These are phyloP conservation scores for Psilocybe azurescens DNA, from an alignment of 768 basidiomycete genomes.

Conservation along the genomic window DNA sequence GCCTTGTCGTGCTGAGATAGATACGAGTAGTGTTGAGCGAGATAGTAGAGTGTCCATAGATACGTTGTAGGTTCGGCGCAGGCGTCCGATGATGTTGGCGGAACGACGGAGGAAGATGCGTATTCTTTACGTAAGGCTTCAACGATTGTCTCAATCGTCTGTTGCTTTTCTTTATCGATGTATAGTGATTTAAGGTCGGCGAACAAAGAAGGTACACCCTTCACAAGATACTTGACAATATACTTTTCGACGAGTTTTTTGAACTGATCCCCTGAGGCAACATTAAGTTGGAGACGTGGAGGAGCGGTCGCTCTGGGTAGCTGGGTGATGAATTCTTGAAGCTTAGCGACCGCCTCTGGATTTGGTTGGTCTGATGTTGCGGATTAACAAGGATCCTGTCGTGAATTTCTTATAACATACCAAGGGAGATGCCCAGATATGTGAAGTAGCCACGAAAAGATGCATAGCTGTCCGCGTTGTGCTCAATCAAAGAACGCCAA, in stretches of 20 bases:
- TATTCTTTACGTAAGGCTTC: conserved; percentile 51
- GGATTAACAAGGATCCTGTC: conserved; percentile 10
- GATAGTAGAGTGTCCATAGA: conserved; percentile 95
- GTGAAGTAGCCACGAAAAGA: conserved; percentile 80
- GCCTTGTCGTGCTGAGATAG: conserved; percentile 58
- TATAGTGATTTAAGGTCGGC: conserved; percentile 91
- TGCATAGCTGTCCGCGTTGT: conserved; percentile 82
- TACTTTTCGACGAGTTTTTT: conserved; percentile 67
- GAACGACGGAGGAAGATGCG: conserved; percentile 17
- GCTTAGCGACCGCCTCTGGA: conserved; percentile 55
- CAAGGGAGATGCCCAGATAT: conserved; percentile 67
- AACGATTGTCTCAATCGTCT: conserved; percentile 70
- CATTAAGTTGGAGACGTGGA: conserved; percentile 70
- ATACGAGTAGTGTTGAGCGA: conserved; percentile 87
- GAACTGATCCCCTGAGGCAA: conserved; percentile 75
- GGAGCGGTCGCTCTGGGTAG: conserved; percentile 76
- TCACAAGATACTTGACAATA: conserved; percentile 69
- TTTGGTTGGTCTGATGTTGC: conserved; percentile 55
- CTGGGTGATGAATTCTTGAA: conserved; percentile 64
- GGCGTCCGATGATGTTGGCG: conserved; percentile 22
- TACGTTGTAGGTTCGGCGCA: conserved; percentile 76
- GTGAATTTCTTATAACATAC: conserved; percentile 42
- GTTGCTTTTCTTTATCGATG: conserved; percentile 62
- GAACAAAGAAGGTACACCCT: conserved; percentile 93
- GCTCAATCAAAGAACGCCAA: conserved; percentile 81